Percentiles rank a stretch among this genome's conserved stretches.
These are phyloP conservation scores for Lagenidium sp. DNA, from an alignment of 352 stramenopile species.

Conservation along the genomic window DNA sequence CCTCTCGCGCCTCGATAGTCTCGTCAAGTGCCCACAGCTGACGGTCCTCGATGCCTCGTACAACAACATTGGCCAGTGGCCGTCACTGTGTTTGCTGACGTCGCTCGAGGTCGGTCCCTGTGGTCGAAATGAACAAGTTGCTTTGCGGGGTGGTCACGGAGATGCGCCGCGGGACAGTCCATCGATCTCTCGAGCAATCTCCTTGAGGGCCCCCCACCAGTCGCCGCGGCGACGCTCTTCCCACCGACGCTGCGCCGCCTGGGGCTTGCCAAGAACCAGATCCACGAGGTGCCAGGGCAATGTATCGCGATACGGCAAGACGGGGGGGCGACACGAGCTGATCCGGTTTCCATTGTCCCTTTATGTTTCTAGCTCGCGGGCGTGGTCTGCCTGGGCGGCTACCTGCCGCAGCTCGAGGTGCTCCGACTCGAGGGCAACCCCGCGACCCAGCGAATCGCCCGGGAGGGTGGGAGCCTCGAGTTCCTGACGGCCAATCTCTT, in stretches of 20 bases:
- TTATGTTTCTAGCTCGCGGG: conserved; percentile 28
- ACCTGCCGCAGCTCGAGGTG: conserved; percentile 28
- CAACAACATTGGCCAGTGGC: conserved; percentile 53
- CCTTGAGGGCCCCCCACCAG: conserved; percentile 24
- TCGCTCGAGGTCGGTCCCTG: conserved; percentile 27
- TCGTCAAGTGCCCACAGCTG: conserved; percentile 22
- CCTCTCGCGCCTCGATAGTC: conserved; percentile 30
- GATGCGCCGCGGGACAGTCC: conserved; percentile 15
- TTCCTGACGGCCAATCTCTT: conserved; percentile 38
- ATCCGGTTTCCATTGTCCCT: not conserved
- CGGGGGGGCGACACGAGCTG: not conserved
- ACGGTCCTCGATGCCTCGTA: conserved; percentile 44
- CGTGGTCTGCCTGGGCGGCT: conserved; percentile 26
- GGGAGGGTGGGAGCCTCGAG: conserved; percentile 25
- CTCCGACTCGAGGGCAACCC: conserved; percentile 43
- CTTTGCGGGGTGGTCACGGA: not conserved
- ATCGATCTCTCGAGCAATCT: conserved; percentile 57
- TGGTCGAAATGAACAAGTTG: not conserved
- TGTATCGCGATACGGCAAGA: not conserved
- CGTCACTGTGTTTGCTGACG: conserved; percentile 21
- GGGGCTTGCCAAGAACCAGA: conserved; percentile 48
- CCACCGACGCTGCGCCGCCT: conserved; percentile 29
- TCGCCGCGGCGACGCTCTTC: conserved; percentile 18
- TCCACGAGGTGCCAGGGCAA: conserved; percentile 30
- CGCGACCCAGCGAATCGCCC: conserved; percentile 17